phyloP scores from a whole-genome alignment of 2,329 filamentous ascomycete species.

The Diaporthe velutina region DNA sequence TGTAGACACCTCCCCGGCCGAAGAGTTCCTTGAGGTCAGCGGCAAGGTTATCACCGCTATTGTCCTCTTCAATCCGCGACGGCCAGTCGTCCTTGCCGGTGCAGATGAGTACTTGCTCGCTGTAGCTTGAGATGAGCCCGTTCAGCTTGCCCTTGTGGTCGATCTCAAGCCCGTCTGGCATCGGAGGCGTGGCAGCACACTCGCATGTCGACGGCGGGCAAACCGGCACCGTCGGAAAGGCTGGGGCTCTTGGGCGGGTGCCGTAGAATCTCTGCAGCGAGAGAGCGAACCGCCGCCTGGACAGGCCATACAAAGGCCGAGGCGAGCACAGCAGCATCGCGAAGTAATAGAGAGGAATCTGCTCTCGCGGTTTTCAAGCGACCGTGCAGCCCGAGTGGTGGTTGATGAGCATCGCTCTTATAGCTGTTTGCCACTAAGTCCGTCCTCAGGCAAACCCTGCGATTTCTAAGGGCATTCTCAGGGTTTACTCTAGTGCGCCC shows the following conservation, averaged over 20 bases:
- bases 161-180: slow-evolving; percentile 79
- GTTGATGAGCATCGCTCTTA: neutral
- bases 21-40: slow-evolving; percentile 79
- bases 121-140: slow-evolving; percentile 82
- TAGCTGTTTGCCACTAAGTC: neutral
- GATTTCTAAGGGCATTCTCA: neutral
- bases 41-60: slow-evolving; percentile 74
- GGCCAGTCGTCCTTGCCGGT: slow-evolving; percentile 86
- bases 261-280: slow-evolving; percentile 26
- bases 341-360: neutral
- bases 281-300: neutral
- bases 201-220: slow-evolving; percentile 84
- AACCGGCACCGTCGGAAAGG: slow-evolving; percentile 60
- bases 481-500: neutral
- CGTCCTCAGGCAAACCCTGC: neutral
- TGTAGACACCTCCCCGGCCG: slow-evolving; percentile 74
- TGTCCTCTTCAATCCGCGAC: slow-evolving; percentile 87
- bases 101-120: slow-evolving; percentile 86
- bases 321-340: slow-evolving; percentile 22
- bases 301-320: slow-evolving; percentile 1
- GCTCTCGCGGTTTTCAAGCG: neutral
- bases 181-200: slow-evolving; percentile 75
- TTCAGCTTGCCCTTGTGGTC: slow-evolving; percentile 78
- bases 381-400: neutral
- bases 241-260: slow-evolving; percentile 34